phyloP scores from a whole-genome alignment of 306 rosid species.

The Cucumis hystrix region DNA sequence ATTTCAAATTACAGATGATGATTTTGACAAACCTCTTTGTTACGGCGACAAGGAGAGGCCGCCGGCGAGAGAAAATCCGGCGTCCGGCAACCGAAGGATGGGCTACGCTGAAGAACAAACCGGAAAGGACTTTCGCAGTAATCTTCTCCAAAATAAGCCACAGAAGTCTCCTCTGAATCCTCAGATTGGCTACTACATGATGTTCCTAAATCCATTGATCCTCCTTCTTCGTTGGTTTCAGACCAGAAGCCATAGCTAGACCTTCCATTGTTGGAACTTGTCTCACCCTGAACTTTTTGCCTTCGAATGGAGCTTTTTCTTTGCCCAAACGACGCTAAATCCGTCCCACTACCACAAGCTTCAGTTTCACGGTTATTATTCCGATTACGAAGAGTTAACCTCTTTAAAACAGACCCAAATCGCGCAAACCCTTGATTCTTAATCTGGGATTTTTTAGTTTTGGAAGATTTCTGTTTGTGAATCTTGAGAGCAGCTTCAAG shows the following conservation, averaged over 20 bases:
- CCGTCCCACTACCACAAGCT: slow-evolving; percentile 12
- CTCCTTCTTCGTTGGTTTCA: slow-evolving; percentile 3
- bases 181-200: slow-evolving; percentile 9
- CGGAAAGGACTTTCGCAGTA: slow-evolving; percentile 65
- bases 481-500: slow-evolving; percentile 75
- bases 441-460: slow-evolving; percentile 17
- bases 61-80: slow-evolving; percentile 66
- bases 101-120: slow-evolving; percentile 38
- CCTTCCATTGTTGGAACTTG: slow-evolving; percentile 3
- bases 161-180: neutral
- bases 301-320: slow-evolving; percentile 5
- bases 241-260: slow-evolving; percentile 12
- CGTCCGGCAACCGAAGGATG: slow-evolving; percentile 37
- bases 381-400: slow-evolving; percentile 17
- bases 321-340: slow-evolving; percentile 18
- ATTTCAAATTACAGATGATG: neutral
- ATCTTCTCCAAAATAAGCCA: neutral
- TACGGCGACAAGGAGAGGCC: slow-evolving; percentile 36
- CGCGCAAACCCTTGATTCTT: slow-evolving; percentile 29
- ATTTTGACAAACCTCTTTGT: slow-evolving; percentile 39
- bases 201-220: slow-evolving; percentile 9
- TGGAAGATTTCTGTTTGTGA: slow-evolving; percentile 43
- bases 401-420: slow-evolving; percentile 59
- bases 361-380: slow-evolving; percentile 20
- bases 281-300: neutral